Evolutionary conservation across 106 monocot genomes (phyloP), one percentile per base, ranked within the genome.

Genomic region (Apostasia shenzhenica): DNA sequence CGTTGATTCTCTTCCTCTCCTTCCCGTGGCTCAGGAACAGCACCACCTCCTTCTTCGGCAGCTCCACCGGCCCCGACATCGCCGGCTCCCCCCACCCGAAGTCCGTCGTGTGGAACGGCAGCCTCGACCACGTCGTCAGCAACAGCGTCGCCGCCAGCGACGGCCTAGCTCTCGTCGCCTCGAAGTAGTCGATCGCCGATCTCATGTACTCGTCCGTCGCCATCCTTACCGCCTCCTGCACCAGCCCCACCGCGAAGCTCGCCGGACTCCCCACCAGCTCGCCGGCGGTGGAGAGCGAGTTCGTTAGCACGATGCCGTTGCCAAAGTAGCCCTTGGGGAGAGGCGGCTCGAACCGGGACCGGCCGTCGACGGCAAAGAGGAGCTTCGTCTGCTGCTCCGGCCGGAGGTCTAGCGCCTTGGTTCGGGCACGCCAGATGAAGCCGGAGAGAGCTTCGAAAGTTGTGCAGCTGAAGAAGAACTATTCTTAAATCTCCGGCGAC

Each of bases 1-100:
- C 91, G 54, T 89, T 92, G 48, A 92, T 86, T 72, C 84, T 86
- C 86, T 52, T 84, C 77, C 84, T 85, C 82, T 86, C 91, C 76
- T 82, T 77, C 48, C 92, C 92, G 38, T 95, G 82, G 2, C 88
- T 81, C 45, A 91, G 67, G 67, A 95, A 95, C 68, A 91, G 72
- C 1, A 84, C 72, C 65, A 95, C 91, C 82, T 91, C 91, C 67
- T 86, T 95, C 72, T 91, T 86, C 39, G 95, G 95, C 51, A 91
- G 72, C 1, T 78, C 59, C 68, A 95, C 88, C 2, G 95, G 95
- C 40, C 95, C 91, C 0, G 88, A 80, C 75, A 78, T 79, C 12
- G 60, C 59, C 14, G 95, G 86, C 78, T 78, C 73, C 0, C 91
- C 91, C 95, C 95, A 95, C 47, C 95, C 95, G 68, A 95, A 95